Base-by-base conservation (phyloP, 352 stramenopile species). In the Globisporangium camurandrum region DNA sequence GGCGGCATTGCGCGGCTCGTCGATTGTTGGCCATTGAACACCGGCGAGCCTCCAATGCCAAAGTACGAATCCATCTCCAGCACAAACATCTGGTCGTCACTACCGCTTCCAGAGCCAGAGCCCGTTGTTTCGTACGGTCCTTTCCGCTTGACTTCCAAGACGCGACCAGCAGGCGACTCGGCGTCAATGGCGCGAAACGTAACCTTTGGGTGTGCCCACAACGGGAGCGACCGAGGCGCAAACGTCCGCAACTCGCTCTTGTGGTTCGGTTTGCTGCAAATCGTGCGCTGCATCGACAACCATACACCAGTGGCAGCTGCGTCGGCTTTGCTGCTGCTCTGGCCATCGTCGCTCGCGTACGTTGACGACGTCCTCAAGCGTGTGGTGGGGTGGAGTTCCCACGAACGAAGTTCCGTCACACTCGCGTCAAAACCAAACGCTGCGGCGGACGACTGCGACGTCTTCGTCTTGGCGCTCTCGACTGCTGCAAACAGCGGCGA, bases 1-100 rank as follows among this genome's bases (percentile, higher is more conserved):
- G n/a, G n/a, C 5, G 75, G 66, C 2, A 39, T 42, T 8, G 64
- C 59, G 9, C 59, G 58, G 14, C 53, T 57, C 45, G 69, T 57
- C 3, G 64, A 50, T 36, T 71, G 60, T 36, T 71, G 60, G 6
- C 75, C 76, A 36, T 84, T 62, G 51, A 91, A 88, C 10, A 91
- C 76, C 6, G 80, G 80, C 3, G 80, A 91, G 1, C 72, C 77
- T 5, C 80, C 77, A n/a, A 88, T 75, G 11, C 80, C 80, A 62
- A 91, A 91, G 62, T 91, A 91, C 30, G 76, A 85, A 61, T 91
- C 80, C 80, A 91, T 91, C 47, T 91, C 77, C 57, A 91, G 75
- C 44, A 88, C 80, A 58, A 91, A 91, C 26, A 90, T 60, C 54
- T 88, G 75, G 24, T 86, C 76, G 19, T 84, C 71, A 37, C 67